phyloP scores from a whole-genome alignment of 805 yeast species.

The Lachancea kluyveri region DNA sequence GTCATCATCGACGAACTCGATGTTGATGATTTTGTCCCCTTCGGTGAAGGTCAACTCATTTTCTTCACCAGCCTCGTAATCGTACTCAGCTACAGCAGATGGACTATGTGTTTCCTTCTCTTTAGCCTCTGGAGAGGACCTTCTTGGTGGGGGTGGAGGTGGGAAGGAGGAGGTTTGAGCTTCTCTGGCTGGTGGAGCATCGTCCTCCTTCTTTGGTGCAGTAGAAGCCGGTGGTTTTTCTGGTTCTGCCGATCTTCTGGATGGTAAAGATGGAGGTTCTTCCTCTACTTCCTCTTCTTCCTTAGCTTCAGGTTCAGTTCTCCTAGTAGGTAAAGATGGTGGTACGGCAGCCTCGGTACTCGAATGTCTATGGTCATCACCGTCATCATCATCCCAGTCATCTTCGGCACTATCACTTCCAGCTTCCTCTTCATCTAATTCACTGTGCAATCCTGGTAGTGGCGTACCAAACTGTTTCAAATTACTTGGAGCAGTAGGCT shows the following conservation, averaged over 20 bases:
- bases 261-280: constrained; percentile 19
- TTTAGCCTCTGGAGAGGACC: constrained; percentile 13
- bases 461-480: constrained; percentile 25
- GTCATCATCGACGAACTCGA: constrained; percentile 87
- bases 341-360: constrained; percentile 9
- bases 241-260: constrained; percentile 16
- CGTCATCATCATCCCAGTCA: constrained; percentile 23
- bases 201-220: too few species aligned
- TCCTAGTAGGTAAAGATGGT: constrained; percentile 12
- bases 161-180: constrained; percentile 18
- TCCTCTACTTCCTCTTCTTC: constrained; percentile 18
- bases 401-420: constrained; percentile 18
- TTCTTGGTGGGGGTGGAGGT: constrained; percentile 29
- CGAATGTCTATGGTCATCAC: constrained; percentile 9
- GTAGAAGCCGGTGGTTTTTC: constrained; percentile 16
- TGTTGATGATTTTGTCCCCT: constrained; percentile 74
- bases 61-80: constrained; percentile 87
- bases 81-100: constrained; percentile 77
- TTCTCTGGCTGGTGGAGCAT: constrained; percentile 9
- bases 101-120: constrained; percentile 15
- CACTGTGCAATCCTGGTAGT: constrained; percentile 30
- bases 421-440: constrained; percentile 19
- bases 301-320: constrained; percentile 10
- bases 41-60: constrained; percentile 83
- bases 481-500: constrained; percentile 11